phyloP scores from a whole-genome alignment of 192 early-diverging fungal species.

The Backusella liffmaniae region DNA sequence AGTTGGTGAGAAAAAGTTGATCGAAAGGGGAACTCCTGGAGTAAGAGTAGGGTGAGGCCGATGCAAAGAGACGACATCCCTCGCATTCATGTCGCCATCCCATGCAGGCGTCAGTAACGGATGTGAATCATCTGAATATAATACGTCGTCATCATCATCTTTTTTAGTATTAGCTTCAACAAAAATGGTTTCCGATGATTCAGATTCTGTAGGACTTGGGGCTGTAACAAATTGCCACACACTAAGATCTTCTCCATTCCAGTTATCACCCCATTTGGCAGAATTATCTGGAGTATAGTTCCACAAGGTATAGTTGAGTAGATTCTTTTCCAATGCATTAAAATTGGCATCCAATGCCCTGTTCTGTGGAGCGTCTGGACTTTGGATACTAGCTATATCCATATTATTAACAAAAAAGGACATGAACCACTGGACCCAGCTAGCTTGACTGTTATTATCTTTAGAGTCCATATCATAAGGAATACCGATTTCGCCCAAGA shows the following conservation, averaged over 20 bases:
- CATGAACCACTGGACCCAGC: conserved; percentile 8
- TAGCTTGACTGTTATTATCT: conserved; percentile 16
- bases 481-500: conserved; percentile 55
- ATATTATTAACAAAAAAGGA: conserved; percentile 10
- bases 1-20: conserved; percentile 16
- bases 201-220: background rate
- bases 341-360: conserved; percentile 56
- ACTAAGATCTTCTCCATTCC: conserved; percentile 57
- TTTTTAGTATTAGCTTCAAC: background rate
- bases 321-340: conserved; percentile 43
- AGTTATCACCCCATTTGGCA: conserved; percentile 49
- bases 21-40: conserved; percentile 19
- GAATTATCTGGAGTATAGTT: conserved; percentile 55
- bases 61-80: conserved; percentile 27
- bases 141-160: background rate
- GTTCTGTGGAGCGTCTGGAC: conserved; percentile 42
- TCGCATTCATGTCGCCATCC: conserved; percentile 12
- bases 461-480: conserved; percentile 52
- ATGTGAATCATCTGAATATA: background rate
- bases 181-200: background rate
- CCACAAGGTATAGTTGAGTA: conserved; percentile 54
- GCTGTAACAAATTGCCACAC: conserved; percentile 27
- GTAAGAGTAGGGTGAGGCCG: conserved; percentile 23
- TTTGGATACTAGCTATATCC: conserved; percentile 3
- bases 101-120: background rate